phyloP scores from a whole-genome alignment of 257 asterid genomes.

The Vinca minor region DNA sequence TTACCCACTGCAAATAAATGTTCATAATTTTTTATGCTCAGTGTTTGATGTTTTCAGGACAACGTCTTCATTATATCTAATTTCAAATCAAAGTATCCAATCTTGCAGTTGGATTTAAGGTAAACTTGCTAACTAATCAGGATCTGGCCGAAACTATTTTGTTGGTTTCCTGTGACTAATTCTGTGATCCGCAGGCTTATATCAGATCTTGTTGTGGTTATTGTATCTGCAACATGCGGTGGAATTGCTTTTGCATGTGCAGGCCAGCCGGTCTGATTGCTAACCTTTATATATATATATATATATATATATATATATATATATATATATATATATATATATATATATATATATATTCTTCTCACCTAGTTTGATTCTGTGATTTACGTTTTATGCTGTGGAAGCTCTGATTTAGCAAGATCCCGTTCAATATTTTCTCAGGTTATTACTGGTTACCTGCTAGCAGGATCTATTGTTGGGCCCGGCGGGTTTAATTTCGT shows the following conservation, averaged over 20 bases:
- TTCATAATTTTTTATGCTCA: neutral
- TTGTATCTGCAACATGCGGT: conserved; percentile 98
- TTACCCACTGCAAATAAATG: neutral
- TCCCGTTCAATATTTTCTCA: conserved; percentile 28
- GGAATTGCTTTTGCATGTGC: conserved; percentile 99
- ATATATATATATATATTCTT: conserved; percentile 14
- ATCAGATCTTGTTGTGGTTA: conserved; percentile 93
- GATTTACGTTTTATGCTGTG: conserved; percentile 9
- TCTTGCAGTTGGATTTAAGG: conserved; percentile 94
- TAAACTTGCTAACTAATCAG: conserved; percentile 24
- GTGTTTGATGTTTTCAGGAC: conserved; percentile 47
- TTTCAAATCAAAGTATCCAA: conserved; percentile 92
- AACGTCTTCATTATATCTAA: conserved; percentile 92
- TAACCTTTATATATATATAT: conserved; percentile 17
- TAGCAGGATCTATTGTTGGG: conserved; percentile 98
- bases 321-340: conserved; percentile 20
- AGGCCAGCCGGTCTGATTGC: conserved; percentile 87
- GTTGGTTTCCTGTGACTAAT: conserved; percentile 15
- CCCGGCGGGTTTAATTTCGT: conserved; percentile 95
- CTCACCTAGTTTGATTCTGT: neutral
- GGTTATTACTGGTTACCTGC: conserved; percentile 92
- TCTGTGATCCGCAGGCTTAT: conserved; percentile 60
- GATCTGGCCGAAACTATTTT: conserved; percentile 16
- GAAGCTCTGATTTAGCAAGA: conserved; percentile 12
- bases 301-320: conserved; percentile 14